Conservation (phyloP, 2,329 filamentous ascomycete species). For the Orbilia blumenaviensis region DNA sequence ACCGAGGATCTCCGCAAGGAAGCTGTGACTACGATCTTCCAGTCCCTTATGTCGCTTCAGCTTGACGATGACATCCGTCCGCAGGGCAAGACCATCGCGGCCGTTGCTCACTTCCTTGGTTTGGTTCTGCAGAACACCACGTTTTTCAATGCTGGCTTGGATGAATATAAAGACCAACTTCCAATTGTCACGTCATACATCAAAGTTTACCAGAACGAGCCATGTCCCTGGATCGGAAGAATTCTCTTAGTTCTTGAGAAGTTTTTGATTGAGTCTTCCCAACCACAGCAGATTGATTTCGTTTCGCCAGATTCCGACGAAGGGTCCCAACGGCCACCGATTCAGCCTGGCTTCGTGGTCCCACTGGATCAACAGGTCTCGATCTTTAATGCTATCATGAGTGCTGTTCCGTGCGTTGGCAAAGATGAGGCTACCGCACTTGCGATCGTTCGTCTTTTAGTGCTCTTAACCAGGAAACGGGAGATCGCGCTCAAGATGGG, state of each 20-base stretch:
- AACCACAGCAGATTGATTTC: constrained; percentile 66
- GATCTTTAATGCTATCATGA: constrained; percentile 80
- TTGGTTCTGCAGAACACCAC: constrained; percentile 81
- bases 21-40: constrained; percentile 82
- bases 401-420: constrained; percentile 83
- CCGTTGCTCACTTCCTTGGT: constrained; percentile 90
- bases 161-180: constrained; percentile 79
- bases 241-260: constrained; percentile 90
- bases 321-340: constrained; percentile 63
- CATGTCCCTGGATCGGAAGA: constrained; percentile 92
- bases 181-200: constrained; percentile 80
- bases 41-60: constrained; percentile 78
- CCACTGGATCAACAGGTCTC: constrained; percentile 72
- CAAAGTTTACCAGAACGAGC: constrained; percentile 76
- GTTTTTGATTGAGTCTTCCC: constrained; percentile 85
- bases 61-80: constrained; percentile 68
- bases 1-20: constrained; percentile 72
- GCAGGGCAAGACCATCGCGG: constrained; percentile 74
- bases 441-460: constrained; percentile 81
- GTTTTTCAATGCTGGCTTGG: constrained; percentile 81
- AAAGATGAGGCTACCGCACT: constrained; percentile 87
- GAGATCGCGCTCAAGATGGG: constrained; percentile 78
- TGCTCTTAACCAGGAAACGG: constrained; percentile 84
- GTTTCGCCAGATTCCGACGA: constrained; percentile 64
- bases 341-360: constrained; percentile 71